phyloP scores from a whole-genome alignment of 495 filamentous ascomycete genomes.

The Aspergillus panamensis region DNA sequence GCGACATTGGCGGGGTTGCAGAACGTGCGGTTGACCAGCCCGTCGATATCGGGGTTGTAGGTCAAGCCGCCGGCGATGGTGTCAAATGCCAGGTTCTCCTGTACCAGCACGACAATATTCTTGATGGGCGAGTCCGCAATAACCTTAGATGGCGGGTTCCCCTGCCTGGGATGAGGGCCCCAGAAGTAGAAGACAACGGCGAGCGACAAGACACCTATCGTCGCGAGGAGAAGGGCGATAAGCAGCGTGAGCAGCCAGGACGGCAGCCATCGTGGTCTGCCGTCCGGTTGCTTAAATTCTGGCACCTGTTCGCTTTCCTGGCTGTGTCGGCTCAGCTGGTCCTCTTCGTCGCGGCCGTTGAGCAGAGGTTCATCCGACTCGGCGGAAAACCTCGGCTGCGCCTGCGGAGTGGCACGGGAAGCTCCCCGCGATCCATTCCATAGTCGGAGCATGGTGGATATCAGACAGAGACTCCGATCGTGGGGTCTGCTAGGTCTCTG shows the following conservation, averaged over 20 bases:
- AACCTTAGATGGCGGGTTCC: background rate
- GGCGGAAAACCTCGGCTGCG: background rate
- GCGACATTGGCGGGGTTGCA: conserved; percentile 43
- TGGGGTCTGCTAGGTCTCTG: background rate
- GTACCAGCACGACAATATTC: conserved; percentile 35
- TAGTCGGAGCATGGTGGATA: background rate
- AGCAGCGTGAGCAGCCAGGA: background rate
- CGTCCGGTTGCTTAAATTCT: background rate
- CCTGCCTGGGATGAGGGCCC: background rate
- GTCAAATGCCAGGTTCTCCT: conserved; percentile 47
- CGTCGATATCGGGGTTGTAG: conserved; percentile 35
- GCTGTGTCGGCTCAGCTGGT: background rate
- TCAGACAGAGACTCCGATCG: too few relatives aligned
- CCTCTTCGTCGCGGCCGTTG: background rate
- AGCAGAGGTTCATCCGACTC: background rate
- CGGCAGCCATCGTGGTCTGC: background rate
- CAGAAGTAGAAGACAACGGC: background rate
- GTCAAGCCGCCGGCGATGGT: conserved; percentile 39
- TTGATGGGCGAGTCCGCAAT: background rate
- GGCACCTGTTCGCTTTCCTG: background rate
- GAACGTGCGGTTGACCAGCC: conserved; percentile 32
- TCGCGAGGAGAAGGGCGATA: background rate
- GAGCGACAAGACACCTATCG: background rate
- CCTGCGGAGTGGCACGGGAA: background rate
- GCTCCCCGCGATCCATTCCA: background rate